Evolutionary conservation across 2,329 filamentous ascomycete genomes (phyloP).

Genomic region (Aspergillus tamarii): DNA sequence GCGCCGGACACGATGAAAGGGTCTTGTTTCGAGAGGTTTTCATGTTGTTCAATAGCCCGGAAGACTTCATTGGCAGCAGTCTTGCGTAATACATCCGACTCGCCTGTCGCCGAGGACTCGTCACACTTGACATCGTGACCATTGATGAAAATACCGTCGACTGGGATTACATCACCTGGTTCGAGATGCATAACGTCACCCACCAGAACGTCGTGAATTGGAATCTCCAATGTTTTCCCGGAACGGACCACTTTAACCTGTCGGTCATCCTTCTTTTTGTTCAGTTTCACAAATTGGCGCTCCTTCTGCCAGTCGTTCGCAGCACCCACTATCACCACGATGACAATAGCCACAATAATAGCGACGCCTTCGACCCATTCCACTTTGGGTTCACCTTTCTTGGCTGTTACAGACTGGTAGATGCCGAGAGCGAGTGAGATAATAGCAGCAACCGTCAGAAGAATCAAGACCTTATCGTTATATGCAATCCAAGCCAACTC

Average conservation of each 20-base stretch:
- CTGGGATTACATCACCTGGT: conserved; percentile 72
- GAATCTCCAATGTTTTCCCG: conserved; percentile 69
- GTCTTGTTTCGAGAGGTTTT: conserved; percentile 67
- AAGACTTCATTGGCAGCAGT: conserved; percentile 66
- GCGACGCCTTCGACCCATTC: conserved; percentile 84
- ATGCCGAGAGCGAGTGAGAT: conserved; percentile 75
- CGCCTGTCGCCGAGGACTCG: conserved; percentile 76
- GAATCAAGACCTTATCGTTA: conserved; percentile 77
- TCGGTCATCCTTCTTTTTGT: conserved; percentile 77
- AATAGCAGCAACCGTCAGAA: conserved; percentile 71
- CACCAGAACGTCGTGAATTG: conserved; percentile 71
- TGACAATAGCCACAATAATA: conserved; percentile 74
- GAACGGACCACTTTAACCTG: conserved; percentile 76
- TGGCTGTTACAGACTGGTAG: conserved; percentile 68
- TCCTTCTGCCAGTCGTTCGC: conserved; percentile 83
- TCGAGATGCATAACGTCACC: conserved; percentile 75
- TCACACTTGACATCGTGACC: conserved; percentile 70
- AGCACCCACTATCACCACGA: conserved; percentile 77
- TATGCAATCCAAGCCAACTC: conserved; percentile 78
- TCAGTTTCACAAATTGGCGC: conserved; percentile 77
- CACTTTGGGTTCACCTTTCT: conserved; percentile 59
- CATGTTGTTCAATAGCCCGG: conserved; percentile 63
- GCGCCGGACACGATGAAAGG: conserved; percentile 81
- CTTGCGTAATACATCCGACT: conserved; percentile 74
- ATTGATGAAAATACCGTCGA: conserved; percentile 71